phyloP scores from a whole-genome alignment of 1,284 basidiomycete genomes.

The Leccinum cinnamomeum region DNA sequence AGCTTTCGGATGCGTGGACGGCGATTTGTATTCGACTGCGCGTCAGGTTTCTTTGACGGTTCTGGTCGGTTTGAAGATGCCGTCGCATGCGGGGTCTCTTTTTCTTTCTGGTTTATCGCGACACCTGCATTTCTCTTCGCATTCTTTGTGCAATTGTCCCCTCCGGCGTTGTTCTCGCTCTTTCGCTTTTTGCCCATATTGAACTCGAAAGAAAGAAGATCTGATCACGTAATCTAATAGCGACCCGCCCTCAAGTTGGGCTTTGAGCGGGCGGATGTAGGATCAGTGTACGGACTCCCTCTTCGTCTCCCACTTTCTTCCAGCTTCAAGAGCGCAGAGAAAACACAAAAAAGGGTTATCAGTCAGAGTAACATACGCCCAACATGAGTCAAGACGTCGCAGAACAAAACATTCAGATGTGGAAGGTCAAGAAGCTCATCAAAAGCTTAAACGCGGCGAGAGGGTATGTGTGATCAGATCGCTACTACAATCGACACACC shows the following conservation, averaged over 20 bases:
- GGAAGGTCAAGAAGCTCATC: constrained; percentile 99
- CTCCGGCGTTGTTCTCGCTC: constrained; percentile 9
- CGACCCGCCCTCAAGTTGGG: constrained; percentile 29
- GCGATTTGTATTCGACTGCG: constrained; percentile 10
- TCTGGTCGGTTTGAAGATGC: constrained; percentile 3
- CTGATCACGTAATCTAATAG: constrained; percentile 12
- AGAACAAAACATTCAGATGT: constrained; percentile 89
- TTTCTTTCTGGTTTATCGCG: constrained; percentile 4
- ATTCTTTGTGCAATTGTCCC: constrained; percentile 14
- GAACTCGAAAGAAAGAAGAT: background rate
- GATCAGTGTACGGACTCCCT: constrained; percentile 7
- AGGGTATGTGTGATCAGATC: constrained; percentile 55
- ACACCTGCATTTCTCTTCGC: constrained; percentile 14
- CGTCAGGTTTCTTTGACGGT: constrained; percentile 4
- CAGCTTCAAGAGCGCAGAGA: constrained; percentile 7
- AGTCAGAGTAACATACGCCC: constrained; percentile 29
- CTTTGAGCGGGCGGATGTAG: constrained; percentile 10
- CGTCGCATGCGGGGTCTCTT: background rate
- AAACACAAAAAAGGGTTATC: constrained; percentile 15
- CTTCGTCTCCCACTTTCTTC: background rate
- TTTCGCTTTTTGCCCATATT: constrained; percentile 34
- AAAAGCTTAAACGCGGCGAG: constrained; percentile 91
- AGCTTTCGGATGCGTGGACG: constrained; percentile 59
- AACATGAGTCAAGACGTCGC: constrained; percentile 77
- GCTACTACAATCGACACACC: constrained; percentile 16